Evolutionary conservation across 176 grass and related monocot species (phyloP).

Genomic region (Eremochloa ophiuroides): DNA sequence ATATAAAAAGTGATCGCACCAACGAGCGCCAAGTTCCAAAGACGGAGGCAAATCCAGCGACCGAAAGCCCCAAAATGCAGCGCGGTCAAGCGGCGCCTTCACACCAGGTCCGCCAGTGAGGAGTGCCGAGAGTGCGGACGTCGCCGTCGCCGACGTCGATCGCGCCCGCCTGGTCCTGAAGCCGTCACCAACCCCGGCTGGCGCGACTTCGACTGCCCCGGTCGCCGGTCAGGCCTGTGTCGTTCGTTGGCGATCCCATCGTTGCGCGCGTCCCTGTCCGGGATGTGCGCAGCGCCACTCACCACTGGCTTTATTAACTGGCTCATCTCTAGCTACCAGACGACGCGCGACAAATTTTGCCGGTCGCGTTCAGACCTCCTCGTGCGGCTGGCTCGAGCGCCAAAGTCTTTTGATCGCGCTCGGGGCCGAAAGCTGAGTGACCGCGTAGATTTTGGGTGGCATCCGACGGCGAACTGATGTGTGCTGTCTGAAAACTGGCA

Average conservation of each 20-base stretch:
- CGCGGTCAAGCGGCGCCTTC: slow-evolving; percentile 27
- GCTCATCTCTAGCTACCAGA: neutral
- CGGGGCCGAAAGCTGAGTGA: slow-evolving; percentile 8
- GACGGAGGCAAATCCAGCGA: neutral
- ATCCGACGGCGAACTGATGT: slow-evolving; percentile 11
- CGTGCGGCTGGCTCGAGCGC: neutral
- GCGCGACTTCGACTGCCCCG: slow-evolving; percentile 17
- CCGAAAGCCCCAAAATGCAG: neutral
- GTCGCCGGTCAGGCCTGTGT: neutral
- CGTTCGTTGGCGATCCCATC: neutral
- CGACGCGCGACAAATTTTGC: slow-evolving; percentile 15
- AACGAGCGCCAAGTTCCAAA: neutral
- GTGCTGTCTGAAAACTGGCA: neutral
- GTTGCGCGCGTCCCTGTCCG: neutral
- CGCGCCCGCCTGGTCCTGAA: neutral
- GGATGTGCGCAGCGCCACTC: neutral
- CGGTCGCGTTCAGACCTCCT: slow-evolving; percentile 3
- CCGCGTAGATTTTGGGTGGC: slow-evolving; percentile 11
- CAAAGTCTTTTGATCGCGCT: neutral
- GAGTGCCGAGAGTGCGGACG: neutral
- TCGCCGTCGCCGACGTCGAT: neutral
- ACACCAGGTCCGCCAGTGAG: neutral
- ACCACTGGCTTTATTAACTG: neutral
- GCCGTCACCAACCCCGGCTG: slow-evolving; percentile 5
- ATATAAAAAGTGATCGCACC: neutral